These are phyloP conservation scores for Aspergillus sp. DNA, from an alignment of 2,329 filamentous ascomycete genomes.

Conservation along the genomic window DNA sequence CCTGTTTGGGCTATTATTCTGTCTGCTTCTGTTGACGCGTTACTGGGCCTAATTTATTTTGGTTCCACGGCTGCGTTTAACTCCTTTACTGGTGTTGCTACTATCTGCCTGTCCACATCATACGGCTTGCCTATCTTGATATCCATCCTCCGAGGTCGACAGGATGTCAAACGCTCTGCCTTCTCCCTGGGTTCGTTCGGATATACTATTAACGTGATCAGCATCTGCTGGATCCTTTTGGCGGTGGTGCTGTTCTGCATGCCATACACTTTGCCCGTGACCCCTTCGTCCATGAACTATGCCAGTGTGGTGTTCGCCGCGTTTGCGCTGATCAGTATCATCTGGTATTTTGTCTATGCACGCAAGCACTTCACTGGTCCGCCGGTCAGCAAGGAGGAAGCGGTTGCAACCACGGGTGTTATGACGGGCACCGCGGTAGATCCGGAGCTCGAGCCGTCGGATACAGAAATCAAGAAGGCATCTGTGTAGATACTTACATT, in stretches of 20 bases:
- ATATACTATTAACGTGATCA: conserved; percentile 65
- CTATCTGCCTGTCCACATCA: conserved; percentile 73
- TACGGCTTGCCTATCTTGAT: conserved; percentile 77
- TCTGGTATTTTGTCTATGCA: conserved; percentile 65
- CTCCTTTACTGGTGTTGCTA: conserved; percentile 76
- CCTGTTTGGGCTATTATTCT: conserved; percentile 69
- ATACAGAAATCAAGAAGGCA: too few species aligned
- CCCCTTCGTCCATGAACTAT: conserved; percentile 63
- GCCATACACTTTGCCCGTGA: conserved; percentile 63
- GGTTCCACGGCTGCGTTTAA: conserved; percentile 75
- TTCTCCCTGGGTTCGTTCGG: conserved; percentile 71
- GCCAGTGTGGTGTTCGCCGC: conserved; percentile 65
- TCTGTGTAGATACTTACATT: too few species aligned
- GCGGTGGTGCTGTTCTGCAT: conserved; percentile 75
- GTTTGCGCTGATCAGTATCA: conserved; percentile 59
- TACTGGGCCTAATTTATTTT: conserved; percentile 77
- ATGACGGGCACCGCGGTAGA: too few species aligned
- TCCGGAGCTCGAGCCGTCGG: too few species aligned
- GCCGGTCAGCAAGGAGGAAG: conserved; percentile 22
- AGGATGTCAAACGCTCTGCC: conserved; percentile 63
- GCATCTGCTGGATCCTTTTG: conserved; percentile 69
- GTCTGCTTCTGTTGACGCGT: conserved; percentile 66
- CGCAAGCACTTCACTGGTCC: conserved; percentile 66
- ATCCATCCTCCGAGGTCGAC: conserved; percentile 64
- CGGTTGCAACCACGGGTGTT: too few species aligned